phyloP scores from a whole-genome alignment of 208 protist species.

The Trypanosoma platydactyli region DNA sequence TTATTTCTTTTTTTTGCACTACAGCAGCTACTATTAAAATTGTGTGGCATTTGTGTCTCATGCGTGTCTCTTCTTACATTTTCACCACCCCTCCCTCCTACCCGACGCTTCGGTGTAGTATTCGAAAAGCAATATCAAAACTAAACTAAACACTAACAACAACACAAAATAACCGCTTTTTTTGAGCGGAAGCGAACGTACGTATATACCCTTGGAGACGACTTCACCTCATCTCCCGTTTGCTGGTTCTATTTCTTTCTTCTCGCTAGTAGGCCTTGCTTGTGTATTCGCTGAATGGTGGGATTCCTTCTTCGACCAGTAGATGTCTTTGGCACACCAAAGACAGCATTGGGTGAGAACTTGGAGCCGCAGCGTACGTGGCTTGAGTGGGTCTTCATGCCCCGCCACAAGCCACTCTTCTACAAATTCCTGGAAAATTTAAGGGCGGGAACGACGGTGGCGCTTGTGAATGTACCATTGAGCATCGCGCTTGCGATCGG shows the following conservation, averaged over 20 bases:
- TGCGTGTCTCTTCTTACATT: too few species aligned
- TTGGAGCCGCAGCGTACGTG: conserved; percentile 29
- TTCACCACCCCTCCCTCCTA: too few species aligned
- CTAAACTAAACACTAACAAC: too few species aligned
- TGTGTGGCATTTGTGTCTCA: too few species aligned
- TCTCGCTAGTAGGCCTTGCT: not conserved
- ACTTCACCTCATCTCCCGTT: too few species aligned
- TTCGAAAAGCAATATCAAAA: too few species aligned
- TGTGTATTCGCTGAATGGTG: conserved; percentile 16
- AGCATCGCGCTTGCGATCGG: conserved; percentile 38
- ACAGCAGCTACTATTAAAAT: not conserved
- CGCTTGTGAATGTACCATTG: conserved; percentile 33
- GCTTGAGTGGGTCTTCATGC: conserved; percentile 34
- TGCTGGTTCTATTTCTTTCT: conserved; percentile 5
- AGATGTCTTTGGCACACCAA: conserved; percentile 34
- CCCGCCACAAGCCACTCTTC: conserved; percentile 33
- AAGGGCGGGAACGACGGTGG: conserved; percentile 27
- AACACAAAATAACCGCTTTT: too few species aligned
- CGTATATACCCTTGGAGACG: conserved; percentile 14
- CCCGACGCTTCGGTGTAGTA: too few species aligned
- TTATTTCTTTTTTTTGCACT: conserved; percentile 14
- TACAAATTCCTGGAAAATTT: conserved; percentile 23
- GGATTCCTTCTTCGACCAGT: conserved; percentile 15
- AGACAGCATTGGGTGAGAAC: conserved; percentile 28
- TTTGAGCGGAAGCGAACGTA: not conserved